Evolutionary conservation across 331 rosid species (phyloP), one percentile per base, ranked within the genome.

Genomic region (Rosa hybrid): DNA sequence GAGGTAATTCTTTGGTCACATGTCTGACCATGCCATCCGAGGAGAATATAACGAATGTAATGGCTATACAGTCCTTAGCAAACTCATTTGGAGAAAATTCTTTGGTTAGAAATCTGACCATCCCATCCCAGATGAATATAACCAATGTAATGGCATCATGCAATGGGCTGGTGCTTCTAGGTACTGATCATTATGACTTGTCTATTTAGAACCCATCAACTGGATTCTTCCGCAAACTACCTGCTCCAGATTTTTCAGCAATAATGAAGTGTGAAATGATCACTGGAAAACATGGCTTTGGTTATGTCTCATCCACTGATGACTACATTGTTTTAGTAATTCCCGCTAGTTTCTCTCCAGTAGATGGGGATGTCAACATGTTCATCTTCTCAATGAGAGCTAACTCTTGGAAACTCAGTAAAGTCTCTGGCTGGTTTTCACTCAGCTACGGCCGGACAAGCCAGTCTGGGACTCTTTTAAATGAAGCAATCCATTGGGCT

Each of bases 401-500:
- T 20, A 45, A 71, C n/a, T 46, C 57, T 6, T 68, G 51, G 73
- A 41, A 38, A 30, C 27, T 13, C 18, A 25, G 30, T 30, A 12
- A 63, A 63, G 69, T 49, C 5, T 49, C 54, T 49, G 17, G 54
- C 54, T 49, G 54, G 18, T 13, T 13, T 12, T 49, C 17, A 12
- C 69, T 25, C 41, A 18, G 4, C 8, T 30, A 12, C 38, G 8
- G 16, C 39, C n/a, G 10, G 18, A 13, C 38, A 7, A 38, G 4
- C 42, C 6, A 12, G 39, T 12, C 13, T 4, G 49, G 72, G 10
- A 16, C 23, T 67, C 39, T 70, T 44, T 6, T 7, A 12, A 71
- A 71, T 46, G 75, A 23, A 45, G 75, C 57, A 46, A 25, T 71
- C 56, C 75, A 71, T 25, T 46, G 75, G 75, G 44, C 11, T 59